Percentiles rank a stretch among this genome's conserved stretches.
Evolutionary conservation across 2,329 filamentous ascomycete species (phyloP).

Genomic region (Aschersonia sp.): DNA sequence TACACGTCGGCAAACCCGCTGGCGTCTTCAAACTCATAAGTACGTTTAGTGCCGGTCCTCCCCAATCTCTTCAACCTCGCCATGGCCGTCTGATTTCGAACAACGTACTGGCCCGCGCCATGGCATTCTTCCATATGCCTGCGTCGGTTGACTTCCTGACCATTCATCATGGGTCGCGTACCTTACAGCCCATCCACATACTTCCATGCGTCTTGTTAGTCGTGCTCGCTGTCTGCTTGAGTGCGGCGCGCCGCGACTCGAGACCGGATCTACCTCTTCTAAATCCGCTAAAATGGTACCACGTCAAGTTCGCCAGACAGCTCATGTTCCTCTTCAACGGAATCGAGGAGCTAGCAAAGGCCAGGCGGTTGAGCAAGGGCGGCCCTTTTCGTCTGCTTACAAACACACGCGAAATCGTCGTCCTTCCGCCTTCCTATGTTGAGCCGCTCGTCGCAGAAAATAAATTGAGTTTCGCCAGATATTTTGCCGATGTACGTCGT

Average conservation of each 20-base stretch:
- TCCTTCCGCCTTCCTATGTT: slow-evolving; percentile 5
- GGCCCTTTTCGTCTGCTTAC: slow-evolving; percentile 5
- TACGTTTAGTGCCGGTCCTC: not conserved
- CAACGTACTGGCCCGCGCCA: not conserved
- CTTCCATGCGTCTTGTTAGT: slow-evolving; percentile 38
- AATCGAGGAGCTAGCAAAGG: slow-evolving; percentile 3
- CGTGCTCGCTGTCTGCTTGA: slow-evolving; percentile 15
- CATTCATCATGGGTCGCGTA: not conserved
- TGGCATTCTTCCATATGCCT: not conserved
- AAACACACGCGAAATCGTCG: slow-evolving; percentile 5
- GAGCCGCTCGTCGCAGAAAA: slow-evolving; percentile 2
- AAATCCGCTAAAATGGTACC: slow-evolving; percentile 5
- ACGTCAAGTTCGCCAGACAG: slow-evolving; percentile 4
- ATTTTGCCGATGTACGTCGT: slow-evolving; percentile 4
- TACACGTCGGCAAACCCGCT: not conserved
- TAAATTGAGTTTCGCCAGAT: slow-evolving; percentile 4
- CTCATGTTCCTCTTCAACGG: slow-evolving; percentile 3
- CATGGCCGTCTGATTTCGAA: not conserved
- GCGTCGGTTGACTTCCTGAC: not conserved
- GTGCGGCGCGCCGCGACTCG: not conserved
- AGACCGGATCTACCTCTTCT: not conserved
- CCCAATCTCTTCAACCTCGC: not conserved
- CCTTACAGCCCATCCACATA: slow-evolving; percentile 5
- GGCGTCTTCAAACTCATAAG: not conserved
- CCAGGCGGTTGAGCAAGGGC: slow-evolving; percentile 1